Percentiles rank a stretch among this genome's conserved stretches.
phyloP scores from a whole-genome alignment of 768 basidiomycete species.

The Phlebiopsis flavidoalba region DNA sequence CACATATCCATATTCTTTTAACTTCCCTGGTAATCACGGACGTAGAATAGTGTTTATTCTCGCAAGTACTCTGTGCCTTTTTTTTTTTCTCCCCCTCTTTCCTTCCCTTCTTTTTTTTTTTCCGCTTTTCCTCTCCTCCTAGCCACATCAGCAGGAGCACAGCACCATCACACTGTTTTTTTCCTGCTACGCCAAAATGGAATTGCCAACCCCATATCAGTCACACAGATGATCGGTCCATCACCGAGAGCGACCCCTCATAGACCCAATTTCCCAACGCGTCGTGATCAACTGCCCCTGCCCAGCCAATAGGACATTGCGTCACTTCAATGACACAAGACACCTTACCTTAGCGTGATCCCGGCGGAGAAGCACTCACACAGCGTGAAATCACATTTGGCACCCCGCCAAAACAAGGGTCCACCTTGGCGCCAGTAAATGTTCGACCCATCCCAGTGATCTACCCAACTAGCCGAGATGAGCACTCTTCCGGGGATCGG shows the following conservation, averaged over 20 bases:
- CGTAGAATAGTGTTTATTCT: constrained; percentile 69
- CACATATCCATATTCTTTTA: neutral
- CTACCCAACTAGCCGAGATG: constrained; percentile 64
- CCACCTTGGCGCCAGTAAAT: constrained; percentile 67
- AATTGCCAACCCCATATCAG: constrained; percentile 60
- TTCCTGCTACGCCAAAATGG: no score
- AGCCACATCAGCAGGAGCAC: no score
- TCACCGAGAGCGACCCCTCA: constrained; percentile 42
- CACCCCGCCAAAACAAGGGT: constrained; percentile 69
- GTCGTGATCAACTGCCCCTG: constrained; percentile 80
- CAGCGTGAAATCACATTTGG: constrained; percentile 72
- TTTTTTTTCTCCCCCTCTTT: no score
- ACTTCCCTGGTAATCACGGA: constrained; percentile 54
- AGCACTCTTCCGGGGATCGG: constrained; percentile 53
- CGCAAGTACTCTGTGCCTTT: constrained; percentile 53
- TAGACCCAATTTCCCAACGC: constrained; percentile 62
- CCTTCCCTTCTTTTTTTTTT: no score
- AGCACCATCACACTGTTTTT: no score
- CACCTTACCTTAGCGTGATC: neutral
- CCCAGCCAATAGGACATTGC: constrained; percentile 37
- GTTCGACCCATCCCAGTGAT: constrained; percentile 71
- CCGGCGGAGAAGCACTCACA: constrained; percentile 18
- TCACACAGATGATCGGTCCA: constrained; percentile 59
- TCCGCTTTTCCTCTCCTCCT: no score
- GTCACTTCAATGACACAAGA: neutral